Conservation (phyloP, 1,139 yeast genomes). For the Suhomyces panamericanus region DNA sequence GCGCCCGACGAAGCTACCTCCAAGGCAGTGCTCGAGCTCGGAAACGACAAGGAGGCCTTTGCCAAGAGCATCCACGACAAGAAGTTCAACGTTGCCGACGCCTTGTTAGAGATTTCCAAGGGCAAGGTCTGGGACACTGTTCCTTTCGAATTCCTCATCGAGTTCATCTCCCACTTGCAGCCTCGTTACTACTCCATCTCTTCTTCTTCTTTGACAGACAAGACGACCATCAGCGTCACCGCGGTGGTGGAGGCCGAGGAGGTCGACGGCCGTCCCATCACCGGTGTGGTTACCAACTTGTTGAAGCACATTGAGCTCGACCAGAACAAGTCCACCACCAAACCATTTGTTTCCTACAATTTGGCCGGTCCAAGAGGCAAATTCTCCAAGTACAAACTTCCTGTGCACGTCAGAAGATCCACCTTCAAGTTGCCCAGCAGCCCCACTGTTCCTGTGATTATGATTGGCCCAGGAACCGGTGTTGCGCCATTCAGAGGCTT, state of each 20-base stretch:
- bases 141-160: constrained; percentile 84
- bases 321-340: constrained; percentile 50
- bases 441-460: constrained; percentile 78
- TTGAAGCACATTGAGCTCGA: constrained; percentile 68
- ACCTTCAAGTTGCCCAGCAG: constrained; percentile 93
- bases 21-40: constrained; percentile 51
- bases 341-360: constrained; percentile 61
- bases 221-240: constrained; percentile 74
- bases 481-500: constrained; percentile 97
- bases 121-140: constrained; percentile 70
- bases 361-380: constrained; percentile 78
- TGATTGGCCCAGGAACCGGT: constrained; percentile 98
- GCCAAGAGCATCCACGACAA: constrained; percentile 62
- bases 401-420: constrained; percentile 92
- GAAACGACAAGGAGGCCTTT: constrained; percentile 68
- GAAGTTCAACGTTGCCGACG: constrained; percentile 75
- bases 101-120: constrained; percentile 59
- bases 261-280: constrained; percentile 45
- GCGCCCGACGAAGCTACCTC: constrained; percentile 72
- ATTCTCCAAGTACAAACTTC: constrained; percentile 60
- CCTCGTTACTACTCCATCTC: constrained; percentile 98
- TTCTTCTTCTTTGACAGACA: constrained; percentile 80
- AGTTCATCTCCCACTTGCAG: constrained; percentile 75
- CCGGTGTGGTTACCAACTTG: constrained; percentile 92
- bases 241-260: constrained; percentile 86